Evolutionary conservation across 495 filamentous ascomycete species (phyloP).

Genomic region (Durotheca rogersii): DNA sequence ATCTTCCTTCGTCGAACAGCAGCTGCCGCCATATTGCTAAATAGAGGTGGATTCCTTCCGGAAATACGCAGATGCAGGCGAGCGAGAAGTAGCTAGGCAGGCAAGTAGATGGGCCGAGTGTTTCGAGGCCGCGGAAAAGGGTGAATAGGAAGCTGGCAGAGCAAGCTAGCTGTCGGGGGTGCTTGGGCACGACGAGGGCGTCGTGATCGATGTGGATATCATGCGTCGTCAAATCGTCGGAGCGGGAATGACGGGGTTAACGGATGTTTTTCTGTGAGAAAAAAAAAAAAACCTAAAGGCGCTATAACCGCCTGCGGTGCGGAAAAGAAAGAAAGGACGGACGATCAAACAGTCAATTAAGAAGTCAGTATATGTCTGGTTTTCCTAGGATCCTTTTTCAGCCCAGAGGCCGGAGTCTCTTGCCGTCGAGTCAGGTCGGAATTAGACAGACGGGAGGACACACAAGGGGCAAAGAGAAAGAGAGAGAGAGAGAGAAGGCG

Average conservation of each 20-base stretch:
- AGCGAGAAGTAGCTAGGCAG: no score
- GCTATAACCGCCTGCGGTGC: slow-evolving; percentile 39
- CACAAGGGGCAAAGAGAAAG: slow-evolving; percentile 17
- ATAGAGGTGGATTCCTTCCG: slow-evolving; percentile 9
- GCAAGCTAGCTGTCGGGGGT: slow-evolving; percentile 23
- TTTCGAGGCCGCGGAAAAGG: slow-evolving; percentile 6
- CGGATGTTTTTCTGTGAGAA: slow-evolving; percentile 24
- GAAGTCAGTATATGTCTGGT: slow-evolving; percentile 31
- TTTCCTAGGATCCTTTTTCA: slow-evolving; percentile 18
- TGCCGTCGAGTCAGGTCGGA: slow-evolving; percentile 18
- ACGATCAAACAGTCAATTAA: slow-evolving; percentile 30
- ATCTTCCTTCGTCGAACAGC: slow-evolving; percentile 66
- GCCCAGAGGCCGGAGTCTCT: no score
- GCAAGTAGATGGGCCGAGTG: no score
- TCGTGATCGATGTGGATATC: slow-evolving; percentile 35
- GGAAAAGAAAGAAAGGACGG: slow-evolving; percentile 34
- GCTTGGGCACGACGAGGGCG: slow-evolving; percentile 33
- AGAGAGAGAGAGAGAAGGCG: slow-evolving; percentile 10
- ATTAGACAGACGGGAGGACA: slow-evolving; percentile 11
- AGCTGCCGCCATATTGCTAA: slow-evolving; percentile 61
- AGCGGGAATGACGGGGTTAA: slow-evolving; percentile 20
- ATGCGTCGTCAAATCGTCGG: slow-evolving; percentile 31
- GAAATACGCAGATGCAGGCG: slow-evolving; percentile 12
- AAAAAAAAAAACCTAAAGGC: slow-evolving; percentile 31
- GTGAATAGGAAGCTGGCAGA: slow-evolving; percentile 20